Base-by-base conservation (phyloP, 345 rosid genomes). In the Syzygium grande region DNA sequence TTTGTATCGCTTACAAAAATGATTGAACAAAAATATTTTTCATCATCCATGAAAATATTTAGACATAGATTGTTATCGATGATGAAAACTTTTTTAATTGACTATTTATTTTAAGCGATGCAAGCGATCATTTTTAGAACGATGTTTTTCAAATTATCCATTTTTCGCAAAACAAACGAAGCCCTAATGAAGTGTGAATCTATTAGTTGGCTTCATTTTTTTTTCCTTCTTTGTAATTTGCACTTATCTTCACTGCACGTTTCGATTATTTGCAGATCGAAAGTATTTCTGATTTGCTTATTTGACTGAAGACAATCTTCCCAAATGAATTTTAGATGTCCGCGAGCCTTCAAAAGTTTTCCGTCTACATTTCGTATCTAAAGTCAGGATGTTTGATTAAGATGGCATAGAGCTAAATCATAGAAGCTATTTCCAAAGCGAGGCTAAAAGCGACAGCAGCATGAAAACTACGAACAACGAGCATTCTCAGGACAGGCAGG, bases 381-480 rank as follows among this genome's bases (percentile, higher is more conserved):
- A 8, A 55, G 4, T 21, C 0, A 16, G 0, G 43, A 8, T 30
- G 19, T 65, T 27, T 12, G 2, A 27, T 59, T 59, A 59, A 27
- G 68, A 29, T 27, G 1, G 13, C 30, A n/a, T 61, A 6, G n/a
- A n/a, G 34, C 34, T 61, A 3, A 61, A 61, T 61, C 9, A 61
- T 61, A n/a, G 73, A 61, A n/a, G 73, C 34, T 0, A 13, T 2
- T 6, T 1, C 34, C 3, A 61, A 0, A 12, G 34, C 29, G 15
- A 5, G 4, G 13, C 6, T 0, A 25, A 59, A 27, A 61, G 68
- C 30, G 11, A 13, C 34, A n/a, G 0, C 4, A 27, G 4, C 63
- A 61, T 27, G 9, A 5, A 61, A 61, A 1, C 1, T 58, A 61
- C 1, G 17, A n/a, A 11, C 0, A 61, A 61, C 2, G 34, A 12